Percentiles rank a stretch among this genome's conserved stretches.
Conservation (phyloP, 2,329 filamentous ascomycete species). For the Polychaeton citri region DNA sequence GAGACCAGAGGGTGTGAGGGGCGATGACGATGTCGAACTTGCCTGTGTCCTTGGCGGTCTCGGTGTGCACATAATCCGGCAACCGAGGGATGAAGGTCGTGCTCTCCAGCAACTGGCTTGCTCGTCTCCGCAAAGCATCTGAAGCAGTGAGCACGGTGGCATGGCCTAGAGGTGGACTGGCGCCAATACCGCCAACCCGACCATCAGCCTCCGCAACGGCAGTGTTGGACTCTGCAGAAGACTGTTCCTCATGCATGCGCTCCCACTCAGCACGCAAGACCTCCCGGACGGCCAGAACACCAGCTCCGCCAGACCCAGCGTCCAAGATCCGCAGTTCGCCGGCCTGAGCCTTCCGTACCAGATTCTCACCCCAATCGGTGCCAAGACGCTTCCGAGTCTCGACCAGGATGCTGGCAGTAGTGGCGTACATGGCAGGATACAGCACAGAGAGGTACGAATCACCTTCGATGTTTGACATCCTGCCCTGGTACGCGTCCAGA, state of each 20-base stretch:
- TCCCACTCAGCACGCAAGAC: constrained; percentile 73
- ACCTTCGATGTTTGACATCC: constrained; percentile 62
- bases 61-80: constrained; percentile 64
- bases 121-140: constrained; percentile 58
- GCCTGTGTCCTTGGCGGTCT: constrained; percentile 18
- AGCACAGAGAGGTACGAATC: constrained; percentile 59
- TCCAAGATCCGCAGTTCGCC: constrained; percentile 58
- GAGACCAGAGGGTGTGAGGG: constrained; percentile 64
- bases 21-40: constrained; percentile 87
- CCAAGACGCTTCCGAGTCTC: constrained; percentile 65
- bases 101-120: constrained; percentile 66
- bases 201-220: constrained; percentile 19
- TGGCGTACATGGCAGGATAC: constrained; percentile 58
- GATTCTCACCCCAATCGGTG: constrained; percentile 52
- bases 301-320: constrained; percentile 60
- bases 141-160: constrained; percentile 72
- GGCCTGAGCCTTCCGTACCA: constrained; percentile 40
- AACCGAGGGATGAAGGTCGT: constrained; percentile 85
- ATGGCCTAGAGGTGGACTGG: constrained; percentile 48
- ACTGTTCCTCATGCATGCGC: constrained; percentile 37
- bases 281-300: constrained; percentile 62
- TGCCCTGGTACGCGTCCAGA: constrained; percentile 48
- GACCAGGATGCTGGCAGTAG: constrained; percentile 52
- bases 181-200: constrained; percentile 25
- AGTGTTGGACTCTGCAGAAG: constrained; percentile 8